A percentile compares a stretch with the other conserved stretches of the same genome.
Evolutionary conservation across 345 rosid genomes (phyloP).

Genomic region (Salix exigua): DNA sequence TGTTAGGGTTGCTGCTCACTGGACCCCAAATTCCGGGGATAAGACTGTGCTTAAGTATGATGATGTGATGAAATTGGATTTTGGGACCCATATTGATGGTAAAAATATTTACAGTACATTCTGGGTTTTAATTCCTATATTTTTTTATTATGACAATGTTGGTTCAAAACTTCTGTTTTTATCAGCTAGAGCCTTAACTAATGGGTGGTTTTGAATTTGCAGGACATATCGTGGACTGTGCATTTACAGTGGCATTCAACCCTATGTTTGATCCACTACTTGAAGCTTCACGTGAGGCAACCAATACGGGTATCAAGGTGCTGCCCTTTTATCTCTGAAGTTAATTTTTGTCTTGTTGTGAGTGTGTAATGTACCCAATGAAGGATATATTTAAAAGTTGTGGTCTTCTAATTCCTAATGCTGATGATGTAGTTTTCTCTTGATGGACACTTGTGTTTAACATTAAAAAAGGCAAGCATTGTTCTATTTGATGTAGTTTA

Average conservation of each 20-base stretch:
- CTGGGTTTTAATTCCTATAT: background rate
- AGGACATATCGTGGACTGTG: slow-evolving; percentile 89
- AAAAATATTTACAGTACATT: slow-evolving; percentile 1
- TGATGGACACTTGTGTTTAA: background rate
- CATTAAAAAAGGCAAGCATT: background rate
- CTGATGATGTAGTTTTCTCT: background rate
- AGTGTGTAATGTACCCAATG: background rate
- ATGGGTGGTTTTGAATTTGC: slow-evolving; percentile 31
- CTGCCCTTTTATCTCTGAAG: background rate
- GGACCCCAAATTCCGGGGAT: slow-evolving; percentile 98
- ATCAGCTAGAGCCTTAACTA: slow-evolving; percentile 4
- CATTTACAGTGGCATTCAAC: slow-evolving; percentile 98
- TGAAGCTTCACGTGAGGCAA: slow-evolving; percentile 94
- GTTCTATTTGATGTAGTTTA: too few relatives aligned
- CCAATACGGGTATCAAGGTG: slow-evolving; percentile 97
- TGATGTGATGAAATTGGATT: slow-evolving; percentile 95
- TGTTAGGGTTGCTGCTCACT: slow-evolving; percentile 93
- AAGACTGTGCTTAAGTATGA: slow-evolving; percentile 95
- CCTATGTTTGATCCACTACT: slow-evolving; percentile 91
- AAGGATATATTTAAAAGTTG: too few relatives aligned
- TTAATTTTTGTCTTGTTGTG: background rate
- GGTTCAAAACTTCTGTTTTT: background rate
- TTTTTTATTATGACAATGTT: background rate
- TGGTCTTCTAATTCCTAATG: background rate
- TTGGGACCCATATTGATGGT: slow-evolving; percentile 98